Percentiles rank a stretch among this genome's conserved stretches.
These are phyloP conservation scores for Nakazawaea wickerhamii DNA, from an alignment of 805 yeast species.

Conservation along the genomic window DNA sequence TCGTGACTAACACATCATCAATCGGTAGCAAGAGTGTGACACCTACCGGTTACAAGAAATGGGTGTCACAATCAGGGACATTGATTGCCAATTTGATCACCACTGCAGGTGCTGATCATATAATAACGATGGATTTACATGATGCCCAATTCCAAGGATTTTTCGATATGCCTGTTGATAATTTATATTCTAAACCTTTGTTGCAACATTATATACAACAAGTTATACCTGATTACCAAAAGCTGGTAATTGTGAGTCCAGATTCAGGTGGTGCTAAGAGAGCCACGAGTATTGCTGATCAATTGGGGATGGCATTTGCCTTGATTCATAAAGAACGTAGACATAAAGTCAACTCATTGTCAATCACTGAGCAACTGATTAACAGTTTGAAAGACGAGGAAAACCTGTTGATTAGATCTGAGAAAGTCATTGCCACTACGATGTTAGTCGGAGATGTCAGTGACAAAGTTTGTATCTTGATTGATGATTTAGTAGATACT, in stretches of 20 bases:
- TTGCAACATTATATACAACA: constrained; percentile 79
- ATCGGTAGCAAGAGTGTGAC: constrained; percentile 6
- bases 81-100: constrained; percentile 81
- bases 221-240: constrained; percentile 70
- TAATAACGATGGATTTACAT: constrained; percentile 96
- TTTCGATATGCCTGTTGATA: constrained; percentile 94
- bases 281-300: constrained; percentile 92
- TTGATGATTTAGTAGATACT: constrained; percentile 94
- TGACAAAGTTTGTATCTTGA: constrained; percentile 78
- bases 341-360: constrained; percentile 32
- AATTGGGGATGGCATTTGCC: constrained; percentile 84
- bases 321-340: constrained; percentile 92
- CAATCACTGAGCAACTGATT: constrained; percentile 21
- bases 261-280: constrained; percentile 99
- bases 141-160: constrained; percentile 98
- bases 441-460: constrained; percentile 96
- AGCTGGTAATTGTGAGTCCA: constrained; percentile 91
- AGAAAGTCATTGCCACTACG: constrained; percentile 59
- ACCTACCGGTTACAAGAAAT: constrained; percentile 78
- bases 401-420: constrained; percentile 20
- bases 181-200: constrained; percentile 82
- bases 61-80: constrained; percentile 96
- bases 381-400: constrained; percentile 19
- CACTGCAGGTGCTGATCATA: constrained; percentile 93
- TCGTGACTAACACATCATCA: constrained; percentile 19